Evolutionary conservation across 2,329 filamentous ascomycete genomes (phyloP), one percentile per base, ranked within the genome.

Genomic region (Arthrobotrys megalospora): DNA sequence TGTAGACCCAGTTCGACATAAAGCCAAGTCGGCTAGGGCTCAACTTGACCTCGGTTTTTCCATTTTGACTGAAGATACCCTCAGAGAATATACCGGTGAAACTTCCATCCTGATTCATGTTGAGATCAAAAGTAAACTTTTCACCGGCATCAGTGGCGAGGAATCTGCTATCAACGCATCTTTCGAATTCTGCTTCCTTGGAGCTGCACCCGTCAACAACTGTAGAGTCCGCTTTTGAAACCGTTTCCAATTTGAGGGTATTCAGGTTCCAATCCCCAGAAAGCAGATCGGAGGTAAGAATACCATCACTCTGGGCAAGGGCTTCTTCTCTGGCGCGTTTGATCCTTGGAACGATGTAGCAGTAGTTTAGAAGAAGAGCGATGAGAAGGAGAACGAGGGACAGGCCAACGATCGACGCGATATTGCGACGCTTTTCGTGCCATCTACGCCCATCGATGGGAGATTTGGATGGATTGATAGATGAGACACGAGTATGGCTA

Each of bases 351-450:
- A 77, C 50, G 43, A 77, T 67, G 48, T 76, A 76, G 34, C 66
- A 71, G 50, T 66, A 77, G 24, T 77, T 77, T 38, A 77, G 16
- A 24, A 77, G 50, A 12, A 77, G 43, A 7, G 73, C 73, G 24
- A 45, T 43, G 16, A 77, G 12, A 14, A 77, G 62, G 2, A 77
- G 62, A 24, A 21, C 24, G 16, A 77, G 58, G 14, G 73, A 77
- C 3, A 77, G 16, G 21, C 58, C 73, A n/a, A 71, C 34, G 50
- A 77, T 32, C 8, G 48, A 66, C 19, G 52, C 73, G 16, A 77
- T 77, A 32, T 62, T 77, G 28, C 73, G 73, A 43, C 67, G 66
- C 24, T 77, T 77, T 38, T 77, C 73, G 21, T 77, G 66, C 73
- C 73, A 77, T 36, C n/a, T 77, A 34, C 73, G 73, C 16, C 50